A percentile compares a stretch with the other conserved stretches of the same genome.
These are phyloP conservation scores for Hericium erinaceus DNA, from an alignment of 768 basidiomycete species.

Conservation along the genomic window DNA sequence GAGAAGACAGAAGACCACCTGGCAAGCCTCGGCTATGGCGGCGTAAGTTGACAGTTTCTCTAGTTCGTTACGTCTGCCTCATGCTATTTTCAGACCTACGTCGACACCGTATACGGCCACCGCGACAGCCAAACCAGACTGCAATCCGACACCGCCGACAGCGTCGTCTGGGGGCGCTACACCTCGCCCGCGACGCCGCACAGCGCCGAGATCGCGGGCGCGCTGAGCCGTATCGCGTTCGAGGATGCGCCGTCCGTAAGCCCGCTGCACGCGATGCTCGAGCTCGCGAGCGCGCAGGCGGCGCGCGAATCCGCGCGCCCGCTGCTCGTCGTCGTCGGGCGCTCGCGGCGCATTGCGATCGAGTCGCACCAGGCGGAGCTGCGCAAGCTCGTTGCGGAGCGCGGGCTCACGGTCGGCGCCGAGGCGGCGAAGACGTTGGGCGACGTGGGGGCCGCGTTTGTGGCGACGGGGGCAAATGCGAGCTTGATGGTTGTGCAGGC, in stretches of 20 bases:
- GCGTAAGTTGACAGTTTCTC: conserved; percentile 19
- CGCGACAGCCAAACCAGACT: conserved; percentile 56
- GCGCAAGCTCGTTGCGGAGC: conserved; percentile 32
- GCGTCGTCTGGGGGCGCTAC: conserved; percentile 64
- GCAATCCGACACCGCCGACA: conserved; percentile 77
- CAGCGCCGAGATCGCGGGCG: conserved; percentile 23
- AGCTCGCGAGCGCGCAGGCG: conserved; percentile 26
- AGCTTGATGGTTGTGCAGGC: conserved; percentile 54
- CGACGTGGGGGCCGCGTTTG: conserved; percentile 62
- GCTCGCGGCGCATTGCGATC: conserved; percentile 61
- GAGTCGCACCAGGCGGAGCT: conserved; percentile 56
- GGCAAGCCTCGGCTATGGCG: conserved; percentile 15
- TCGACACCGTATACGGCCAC: conserved; percentile 68
- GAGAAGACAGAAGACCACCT: conserved; percentile 9
- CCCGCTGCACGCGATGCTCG: conserved; percentile 49
- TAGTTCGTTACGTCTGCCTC: conserved; percentile 1
- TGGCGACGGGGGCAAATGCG: conserved; percentile 39
- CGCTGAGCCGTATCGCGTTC: conserved; percentile 64
- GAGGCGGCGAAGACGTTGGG: conserved; percentile 68
- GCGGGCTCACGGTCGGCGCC: conserved; percentile 34
- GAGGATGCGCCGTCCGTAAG: conserved; percentile 33
- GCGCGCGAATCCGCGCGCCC: conserved; percentile 29
- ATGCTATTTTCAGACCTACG: conserved; percentile 36
- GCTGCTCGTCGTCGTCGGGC: conserved; percentile 59
- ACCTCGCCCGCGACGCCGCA: conserved; percentile 24